Evolutionary conservation across 225 moss, liverwort and hornwort species (phyloP), one percentile per base, ranked within the genome.

Genomic region (Physcomitrellopsis africana): DNA sequence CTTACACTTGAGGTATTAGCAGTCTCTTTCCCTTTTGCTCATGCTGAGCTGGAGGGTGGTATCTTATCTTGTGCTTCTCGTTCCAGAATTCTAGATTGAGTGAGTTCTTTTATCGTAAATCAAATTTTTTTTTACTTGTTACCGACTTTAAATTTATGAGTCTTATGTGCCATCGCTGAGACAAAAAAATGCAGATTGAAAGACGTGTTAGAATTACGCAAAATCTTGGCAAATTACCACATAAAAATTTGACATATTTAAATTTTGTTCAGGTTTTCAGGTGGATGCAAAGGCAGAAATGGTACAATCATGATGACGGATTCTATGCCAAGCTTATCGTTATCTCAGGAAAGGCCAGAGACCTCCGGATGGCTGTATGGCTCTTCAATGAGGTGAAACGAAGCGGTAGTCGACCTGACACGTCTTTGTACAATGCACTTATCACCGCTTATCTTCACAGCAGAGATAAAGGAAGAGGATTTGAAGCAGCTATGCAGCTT

Each of bases 311-410:
- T 49, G 96, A 94, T 75, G 82, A 83, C 41, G 94, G 94, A 44
- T 97, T 90, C 75, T 97, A 90, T 70, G 82, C 96, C 10, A 97
- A 97, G 82, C 84, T 97, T 27, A 94, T 97, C 43, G 88, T 90
- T 63, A 94, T 97, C 51, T 90, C 93, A 93, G 96, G 94, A 46
- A 97, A 88, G 86, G 89, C 94, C 65, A 80, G 82, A 73, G 92
- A 89, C 71, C 83, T 91, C 48, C 85, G 94, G 69, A 73, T 90
- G 77, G 94, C 96, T 8, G 81, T 90, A 83, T 81, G 86, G 89
- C 76, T 97, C 75, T 97, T 97, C 79, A 87, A 81, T 59, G 96
- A 97, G 79, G 87, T 90, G 72, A 91, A 63, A 74, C 87, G 89
- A 72, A 77, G 42, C 27, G 94, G 96, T 19, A 80, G 64, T 79